Base-by-base conservation (phyloP, 768 basidiomycete genomes). In the Boletus coccyginus region DNA sequence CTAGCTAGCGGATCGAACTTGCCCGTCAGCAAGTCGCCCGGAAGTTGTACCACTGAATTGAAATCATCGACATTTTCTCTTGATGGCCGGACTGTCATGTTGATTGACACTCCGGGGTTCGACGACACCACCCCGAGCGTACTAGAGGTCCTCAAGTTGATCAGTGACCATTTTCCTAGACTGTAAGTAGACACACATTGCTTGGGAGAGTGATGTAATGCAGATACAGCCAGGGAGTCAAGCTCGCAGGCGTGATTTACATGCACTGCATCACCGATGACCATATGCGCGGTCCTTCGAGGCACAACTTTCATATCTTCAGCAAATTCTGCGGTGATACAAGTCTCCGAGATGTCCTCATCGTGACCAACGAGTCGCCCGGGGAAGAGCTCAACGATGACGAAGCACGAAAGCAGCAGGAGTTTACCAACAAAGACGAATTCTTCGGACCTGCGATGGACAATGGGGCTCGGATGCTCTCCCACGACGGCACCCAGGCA, bases 81-180 rank as follows among this genome's bases (percentile, higher is more conserved):
- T 3, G 75, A 79, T 47, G 79, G 77, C 1, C 69, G 67, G 12
- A 60, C 51, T 27, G 71, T 84, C 43, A 76, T 71, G 1, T 67
- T 85, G 27, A 77, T 85, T 50, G 83, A 85, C 60, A 85, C 82
- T 0, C 83, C 83, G 2, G 83, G 83, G 6, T 84, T 84, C 55
- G 81, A 83, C 57, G 81, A 83, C 56, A 76, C 78, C 5, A 39
- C 38, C n/a, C 72, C 67, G 41, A 77, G 71, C 53, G 80, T 81
- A 42, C 70, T 75, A 0, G 74, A 77, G 14, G 73, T 83, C 5
- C 67, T 83, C 24, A 74, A 70, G 32, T 70, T 74, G 70, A 80
- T 82, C 44, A 77, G 80, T 58, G 74, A 21, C 16, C 61, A 62
- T 24, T 62, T 64, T 41, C 46, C 64, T 27, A 56, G 56, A 48